Evolutionary conservation across 441 rosid genomes (phyloP), one percentile per base, ranked within the genome.

Genomic region (Erysimum cheiri): DNA sequence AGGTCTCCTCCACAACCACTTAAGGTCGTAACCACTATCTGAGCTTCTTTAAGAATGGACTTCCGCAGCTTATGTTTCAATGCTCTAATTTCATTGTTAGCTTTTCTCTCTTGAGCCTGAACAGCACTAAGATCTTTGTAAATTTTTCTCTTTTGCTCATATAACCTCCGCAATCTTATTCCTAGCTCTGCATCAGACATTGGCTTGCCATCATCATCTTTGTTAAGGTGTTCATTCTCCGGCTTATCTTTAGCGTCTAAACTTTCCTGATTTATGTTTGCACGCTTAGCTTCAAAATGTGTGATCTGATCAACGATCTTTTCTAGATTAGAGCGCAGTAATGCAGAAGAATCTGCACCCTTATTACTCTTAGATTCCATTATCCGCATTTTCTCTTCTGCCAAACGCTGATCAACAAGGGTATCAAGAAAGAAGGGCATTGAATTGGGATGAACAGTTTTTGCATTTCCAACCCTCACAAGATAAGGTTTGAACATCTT

Each of bases 1-100:
- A 96, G 91, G 83, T 96, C 99, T 77, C 99, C 98, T 80, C 99
- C 99, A 79, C 89, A 93, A n/a, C 98, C 99, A 72, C 99, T 89
- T 77, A 93, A 76, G 17, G 99, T 96, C 5, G 98, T 86, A 57
- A 91, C 90, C 12, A 96, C 96, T 78, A 96, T 91, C 77, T 96
- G 98, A 71, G 98, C 99, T 77, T 93, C 99, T 87, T 79, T 91
- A 64, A 91, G 72, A 70, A 93, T 87, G 13, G 88, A 82, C 79
- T 82, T 96, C 73, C 97, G 85, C 79, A 96, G 61, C 80, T 88
- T 96, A 80, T 88, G 81, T 74, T 80, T 91, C 81, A 85, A 77
- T 22, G 85, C 79, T 82, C 83, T 88, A 37, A 80, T 81, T 85
- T 87, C 97, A 76, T 88, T 87, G 80, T 80, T 82, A 53, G 82